Base-by-base conservation (phyloP, 805 yeast species). In the Pichia cephalocereana region DNA sequence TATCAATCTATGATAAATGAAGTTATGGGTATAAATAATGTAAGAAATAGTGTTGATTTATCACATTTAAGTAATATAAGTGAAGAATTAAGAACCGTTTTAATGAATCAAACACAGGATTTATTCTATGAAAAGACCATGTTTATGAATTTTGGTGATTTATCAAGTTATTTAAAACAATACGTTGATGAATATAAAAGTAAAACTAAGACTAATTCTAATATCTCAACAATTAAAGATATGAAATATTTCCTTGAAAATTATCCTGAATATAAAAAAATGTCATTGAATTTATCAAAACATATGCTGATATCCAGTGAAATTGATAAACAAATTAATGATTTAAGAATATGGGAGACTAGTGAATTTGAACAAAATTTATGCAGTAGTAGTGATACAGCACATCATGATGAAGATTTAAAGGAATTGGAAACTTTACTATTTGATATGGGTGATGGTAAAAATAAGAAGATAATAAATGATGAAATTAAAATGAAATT, bases 1-100 rank as follows among this genome's bases (percentile, higher is more conserved):
- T 93, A 88, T 66, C 98, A 91, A 62, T 86, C 96, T 2, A 91
- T 93, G 98, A 87, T 93, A 17, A 96, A 91, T 63, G 98, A 95
- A 62, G 74, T 89, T 23, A 70, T 93, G 31, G 96, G 91, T 2
- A 86, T 93, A 50, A 69, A 72, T 34, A 83, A 88, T 60, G 26
- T 43, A 1, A 46, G 48, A 11, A 91, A 93, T 57, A 76, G 90
- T 2, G 95, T 88, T 5, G 83, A 80, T 55, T 63, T 90, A 36
- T 70, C 82, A 0, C 58, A 65, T 1, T 73, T 78, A 1, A 76
- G 83, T 2, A 79, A 75, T 54, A 67, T 80, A 50, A 65, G 80
- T 52, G 60, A 75, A n/a, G 86, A 82, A 40, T 66, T 83, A 51
- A 65, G 70, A 47, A 83, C 83, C 48, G 76, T 83, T n/a, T 84